Base-by-base conservation (phyloP, 169 alveolate genomes). In the Blepharisma undulans region DNA sequence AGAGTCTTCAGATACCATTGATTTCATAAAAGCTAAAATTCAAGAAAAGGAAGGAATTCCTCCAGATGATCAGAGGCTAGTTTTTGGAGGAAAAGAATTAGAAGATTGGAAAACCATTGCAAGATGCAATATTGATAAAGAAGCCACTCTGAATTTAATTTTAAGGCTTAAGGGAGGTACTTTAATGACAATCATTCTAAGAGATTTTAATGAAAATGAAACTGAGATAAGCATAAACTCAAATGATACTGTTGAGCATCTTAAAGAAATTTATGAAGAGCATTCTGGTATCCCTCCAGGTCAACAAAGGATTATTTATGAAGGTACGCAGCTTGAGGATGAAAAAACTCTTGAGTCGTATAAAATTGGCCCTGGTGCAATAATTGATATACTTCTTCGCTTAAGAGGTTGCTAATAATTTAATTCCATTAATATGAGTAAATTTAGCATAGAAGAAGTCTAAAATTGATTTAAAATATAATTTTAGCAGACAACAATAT, bases 31-130 rank as follows among this genome's bases (percentile, higher is more conserved):
- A 81, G 94, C 92, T 14, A 93, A 94, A 88, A 94, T 96, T 33
- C 87, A 93, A 90, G 96, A 96, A 33, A 94, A 87, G 87, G 97
- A 94, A 88, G 97, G 97, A 71, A 95, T 96, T 76, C 95, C 96
- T 29, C 87, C 94, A 18, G 94, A 94, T 84, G 90, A 93, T 77
- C 92, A 94, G 66, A 95, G 96, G 60, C 33, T 96, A 25, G 76
- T 93, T 25, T 94, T 93, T 72, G 93, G 91, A 29, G 94, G 95
- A 12, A 92, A 81, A 71, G 91, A 93, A 92, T 89, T 96, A 88
- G 97, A 95, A 78, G 96, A 96, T 66, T 88, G 95, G 59, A 81
- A 92, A 87, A 92, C 97, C 21, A 82, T 96, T 27, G 85, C 93
- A 5, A 92, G 93, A 84, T 96, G 93, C 84, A 93, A 92, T 72